Base-by-base conservation (phyloP, 257 asterid species). In the Nicotiana undulata region DNA sequence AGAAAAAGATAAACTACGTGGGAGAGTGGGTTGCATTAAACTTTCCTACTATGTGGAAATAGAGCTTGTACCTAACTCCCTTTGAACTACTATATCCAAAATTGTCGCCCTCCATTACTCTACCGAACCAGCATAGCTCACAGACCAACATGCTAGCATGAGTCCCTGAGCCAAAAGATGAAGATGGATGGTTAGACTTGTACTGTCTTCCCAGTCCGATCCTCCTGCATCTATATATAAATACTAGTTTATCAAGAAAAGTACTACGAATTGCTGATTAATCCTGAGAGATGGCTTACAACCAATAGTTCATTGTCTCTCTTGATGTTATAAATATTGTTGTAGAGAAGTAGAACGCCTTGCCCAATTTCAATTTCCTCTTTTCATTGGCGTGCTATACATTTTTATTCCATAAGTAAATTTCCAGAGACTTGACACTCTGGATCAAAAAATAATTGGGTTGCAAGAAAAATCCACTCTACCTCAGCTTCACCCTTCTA, bases 401-500 rank as follows among this genome's bases (percentile, higher is more conserved):
- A 74, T 74, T 32, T 4, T 74, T 49, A 49, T 74, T 74, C 79
- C 46, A 49, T 74, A 74, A 49, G 26, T 26, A 26, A 37, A 74
- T 49, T 74, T 13, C 26, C 63, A 74, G 63, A 26, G 79, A 51
- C 26, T 74, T 59, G 17, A 60, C 11, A 40, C 76, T 66, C 82
- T 51, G 76, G 82, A 51, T 31, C 37, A 79, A 79, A 78, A 40
- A 65, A n/a, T n/a, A 70, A 64, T 28, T 79, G 77, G 20, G 51
- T 79, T 51, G 75, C 77, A 79, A 79, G 40, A 79, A 79, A 26
- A 51, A 79, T 49, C 60, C 74, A 31, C 31, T 85, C 86, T 83
- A 75, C 79, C 79, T 67, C 87, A 79, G 85, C 81, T 81, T 82
- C 75, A 83, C 81, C 53, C 60, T 86, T 84, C 86, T 88, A 67